Evolutionary conservation across 1,284 basidiomycete species (phyloP).

Genomic region (Lignosus rhinocerotis): DNA sequence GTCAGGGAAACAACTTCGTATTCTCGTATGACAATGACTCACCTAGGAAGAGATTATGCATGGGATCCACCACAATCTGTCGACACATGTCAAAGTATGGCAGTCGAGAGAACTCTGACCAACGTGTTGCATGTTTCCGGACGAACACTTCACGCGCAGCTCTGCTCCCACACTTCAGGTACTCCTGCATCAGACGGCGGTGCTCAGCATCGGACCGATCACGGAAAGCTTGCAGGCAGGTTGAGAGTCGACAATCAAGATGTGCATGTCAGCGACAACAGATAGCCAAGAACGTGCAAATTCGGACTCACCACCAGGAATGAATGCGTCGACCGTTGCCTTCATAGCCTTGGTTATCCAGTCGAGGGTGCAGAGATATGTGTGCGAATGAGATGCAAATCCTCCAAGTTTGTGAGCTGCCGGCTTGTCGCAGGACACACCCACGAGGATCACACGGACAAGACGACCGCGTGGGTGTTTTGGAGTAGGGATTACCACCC

Average conservation of each 20-base stretch:
- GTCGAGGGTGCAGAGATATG: constrained; percentile 35
- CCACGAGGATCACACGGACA: constrained; percentile 33
- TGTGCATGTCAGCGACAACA: not conserved
- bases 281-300: not conserved
- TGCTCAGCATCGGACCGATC: constrained; percentile 17
- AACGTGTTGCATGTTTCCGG: constrained; percentile 21
- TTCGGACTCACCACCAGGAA: constrained; percentile 8
- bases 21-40: not conserved
- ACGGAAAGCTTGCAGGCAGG: constrained; percentile 10
- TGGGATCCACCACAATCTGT: constrained; percentile 32
- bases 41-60: constrained; percentile 35
- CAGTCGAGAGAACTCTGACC: constrained; percentile 27
- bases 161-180: constrained; percentile 5
- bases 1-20: too few species aligned
- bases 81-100: constrained; percentile 32
- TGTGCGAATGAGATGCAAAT: constrained; percentile 34
- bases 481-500: constrained; percentile 25
- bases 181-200: constrained; percentile 2
- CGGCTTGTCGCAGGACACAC: constrained; percentile 39
- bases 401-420: constrained; percentile 39
- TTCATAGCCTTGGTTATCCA: constrained; percentile 32
- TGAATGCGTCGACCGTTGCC: constrained; percentile 15
- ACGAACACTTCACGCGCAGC: constrained; percentile 23
- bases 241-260: too few species aligned
- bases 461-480: constrained; percentile 28